Percentiles rank a stretch among this genome's conserved stretches.
These are phyloP conservation scores for Colletotrichum musae DNA, from an alignment of 2,329 filamentous ascomycete genomes.

Conservation along the genomic window DNA sequence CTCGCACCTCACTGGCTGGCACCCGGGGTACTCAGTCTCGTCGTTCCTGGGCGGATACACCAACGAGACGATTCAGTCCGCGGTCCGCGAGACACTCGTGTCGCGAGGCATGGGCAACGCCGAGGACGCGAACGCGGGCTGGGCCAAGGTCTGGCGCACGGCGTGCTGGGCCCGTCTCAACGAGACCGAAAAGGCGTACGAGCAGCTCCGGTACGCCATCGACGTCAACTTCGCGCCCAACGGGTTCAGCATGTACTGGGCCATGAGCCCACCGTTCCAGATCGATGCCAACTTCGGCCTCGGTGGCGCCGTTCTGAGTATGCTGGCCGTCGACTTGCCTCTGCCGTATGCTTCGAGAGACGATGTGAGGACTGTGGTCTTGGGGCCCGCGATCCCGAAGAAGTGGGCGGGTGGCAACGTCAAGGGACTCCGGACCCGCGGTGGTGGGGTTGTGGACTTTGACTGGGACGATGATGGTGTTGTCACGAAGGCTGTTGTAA, in stretches of 20 bases:
- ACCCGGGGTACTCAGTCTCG: slow-evolving; percentile 66
- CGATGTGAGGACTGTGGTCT: slow-evolving; percentile 52
- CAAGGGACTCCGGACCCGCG: slow-evolving; percentile 59
- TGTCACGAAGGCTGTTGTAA: slow-evolving; percentile 46
- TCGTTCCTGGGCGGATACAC: slow-evolving; percentile 58
- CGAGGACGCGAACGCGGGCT: slow-evolving; percentile 66
- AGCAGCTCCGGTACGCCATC: slow-evolving; percentile 63
- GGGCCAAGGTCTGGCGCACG: slow-evolving; percentile 71
- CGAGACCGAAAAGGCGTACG: slow-evolving; percentile 63
- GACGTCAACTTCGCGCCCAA: slow-evolving; percentile 65
- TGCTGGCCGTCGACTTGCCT: slow-evolving; percentile 67
- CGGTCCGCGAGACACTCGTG: slow-evolving; percentile 61
- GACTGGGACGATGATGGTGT: slow-evolving; percentile 56
- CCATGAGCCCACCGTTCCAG: slow-evolving; percentile 64
- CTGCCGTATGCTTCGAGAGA: slow-evolving; percentile 42
- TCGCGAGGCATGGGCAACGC: slow-evolving; percentile 62
- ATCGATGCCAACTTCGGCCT: slow-evolving; percentile 72
- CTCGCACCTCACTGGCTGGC: slow-evolving; percentile 70
- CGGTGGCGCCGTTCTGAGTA: slow-evolving; percentile 62
- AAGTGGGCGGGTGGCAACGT: slow-evolving; percentile 61
- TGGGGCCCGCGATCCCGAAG: slow-evolving; percentile 63
- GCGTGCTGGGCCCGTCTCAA: slow-evolving; percentile 71
- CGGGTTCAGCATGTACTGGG: slow-evolving; percentile 66
- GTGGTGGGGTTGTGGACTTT: slow-evolving; percentile 60
- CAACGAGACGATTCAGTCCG: slow-evolving; percentile 58